Base-by-base conservation (phyloP, 2,329 filamentous ascomycete genomes). In the Incumbomyces lentus region DNA sequence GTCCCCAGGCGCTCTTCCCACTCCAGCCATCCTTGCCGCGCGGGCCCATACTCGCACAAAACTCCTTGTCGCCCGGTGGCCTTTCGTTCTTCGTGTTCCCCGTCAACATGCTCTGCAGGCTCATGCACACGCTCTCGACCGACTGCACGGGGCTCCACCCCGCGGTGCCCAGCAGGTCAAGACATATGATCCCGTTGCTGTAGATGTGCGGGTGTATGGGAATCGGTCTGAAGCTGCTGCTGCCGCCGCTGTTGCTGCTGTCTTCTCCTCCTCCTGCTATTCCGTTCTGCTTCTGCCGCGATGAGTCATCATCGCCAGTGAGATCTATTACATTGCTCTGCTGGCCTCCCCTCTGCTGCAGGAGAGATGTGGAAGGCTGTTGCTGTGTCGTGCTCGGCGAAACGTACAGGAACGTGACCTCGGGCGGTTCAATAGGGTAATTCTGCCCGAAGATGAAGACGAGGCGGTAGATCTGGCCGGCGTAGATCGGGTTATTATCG, bases 141-240 rank as follows among this genome's bases (percentile, higher is more conserved):
- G 90, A 95, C 63, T 98, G 92, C 0, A 98, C 90, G 0, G 92
- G 92, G 40, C 84, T 92, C 92, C 92, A 98, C 47, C 92, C 92
- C 53, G 87, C 82, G 8, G 77, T 73, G 44, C 87, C 87, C 7
- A 98, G 79, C 1, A 98, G 77, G 59, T 98, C 92, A 40, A 98
- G 82, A 60, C 92, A 98, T 62, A 98, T 98, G 64, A 96, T 95
- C 58, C 92, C 92, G 66, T 98, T 98, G 58, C 85, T 92, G 71
- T 98, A 98, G 65, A 98, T 86, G 69, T 98, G 92, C 2, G 92
- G 92, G 60, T 98, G 92, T 64, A 95, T 89, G 1, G 92, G 92
- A 58, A 98, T 89, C 2, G 73, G 69, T 35, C 76, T 74, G 34
- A 65, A 64, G 1, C 67, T 63, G 33, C 59, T 59, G 37, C 49